Evolutionary conservation across 2,329 filamentous ascomycete species (phyloP), one percentile per base, ranked within the genome.

Genomic region (Colletotrichum viniferum): DNA sequence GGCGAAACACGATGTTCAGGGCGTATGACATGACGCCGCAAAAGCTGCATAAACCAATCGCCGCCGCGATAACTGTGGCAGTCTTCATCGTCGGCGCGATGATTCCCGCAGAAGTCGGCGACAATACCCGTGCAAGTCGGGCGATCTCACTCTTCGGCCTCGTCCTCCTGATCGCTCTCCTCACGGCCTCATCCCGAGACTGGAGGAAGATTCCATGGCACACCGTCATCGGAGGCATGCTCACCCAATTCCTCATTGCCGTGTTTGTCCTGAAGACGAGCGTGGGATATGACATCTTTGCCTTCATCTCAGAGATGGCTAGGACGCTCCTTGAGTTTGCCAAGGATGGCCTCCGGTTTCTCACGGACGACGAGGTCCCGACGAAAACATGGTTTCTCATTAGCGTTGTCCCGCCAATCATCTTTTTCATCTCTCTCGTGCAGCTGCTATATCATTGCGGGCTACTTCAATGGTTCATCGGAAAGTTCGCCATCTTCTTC

Each of bases 341-440:
- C 36, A 85, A 86, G 18, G 80, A 93, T 30, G 93, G 93, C 80
- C 89, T 92, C 0, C 79, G 81, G 2, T 95, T 95, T 84, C 82
- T 95, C 77, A 94, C 92, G 2, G 84, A 82, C n/a, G 63, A 79
- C 0, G 82, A 84, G 16, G 86, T 86, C 21, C 81, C 85, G 3
- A 69, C 81, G 8, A 79, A 87, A 1, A 77, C 78, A 2, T 94
- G 89, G 88, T 95, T 95, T 86, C 86, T 95, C 72, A 87, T 91
- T 72, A 86, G 86, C 60, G 93, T 94, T 66, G 86, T 94, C 18
- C 93, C 93, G 0, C 90, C 93, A 67, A 94, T 95, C 81, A 93
- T 95, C 83, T 95, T 95, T 88, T 95, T 95, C 89, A 92, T 95
- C 61, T 89, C 94, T 2, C 86, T 95, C 14, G 92, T 95, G 8